Conservation (phyloP, 2,329 filamentous ascomycete species). For the Pyrenochaeta sp. region DNA sequence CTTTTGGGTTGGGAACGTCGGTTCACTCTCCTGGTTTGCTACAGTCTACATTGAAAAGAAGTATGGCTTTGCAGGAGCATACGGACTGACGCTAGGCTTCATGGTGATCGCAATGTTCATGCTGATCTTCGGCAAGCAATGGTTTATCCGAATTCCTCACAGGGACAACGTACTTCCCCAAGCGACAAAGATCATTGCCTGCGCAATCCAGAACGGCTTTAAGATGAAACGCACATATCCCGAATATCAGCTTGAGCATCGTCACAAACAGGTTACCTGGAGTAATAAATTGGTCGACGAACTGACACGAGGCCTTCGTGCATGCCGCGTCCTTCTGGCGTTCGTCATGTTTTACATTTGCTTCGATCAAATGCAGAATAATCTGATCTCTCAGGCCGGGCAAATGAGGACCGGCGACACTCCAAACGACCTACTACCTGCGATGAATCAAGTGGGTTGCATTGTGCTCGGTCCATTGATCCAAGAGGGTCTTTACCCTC, state of each 20-base stretch:
- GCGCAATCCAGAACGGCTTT: constrained; percentile 39
- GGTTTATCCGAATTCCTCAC: constrained; percentile 32
- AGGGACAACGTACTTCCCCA: constrained; percentile 34
- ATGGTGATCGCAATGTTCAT: constrained; percentile 69
- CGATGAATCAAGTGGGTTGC: constrained; percentile 43
- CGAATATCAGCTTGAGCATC: constrained; percentile 33
- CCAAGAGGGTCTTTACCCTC: constrained; percentile 38
- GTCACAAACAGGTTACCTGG: constrained; percentile 35
- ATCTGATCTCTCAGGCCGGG: constrained; percentile 48
- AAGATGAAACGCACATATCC: constrained; percentile 36
- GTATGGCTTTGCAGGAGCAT: constrained; percentile 73
- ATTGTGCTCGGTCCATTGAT: constrained; percentile 45
- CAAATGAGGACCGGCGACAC: constrained; percentile 44
- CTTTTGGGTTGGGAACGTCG: constrained; percentile 65
- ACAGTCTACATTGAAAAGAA: constrained; percentile 74
- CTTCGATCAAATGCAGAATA: constrained; percentile 52
- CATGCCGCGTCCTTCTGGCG: constrained; percentile 45
- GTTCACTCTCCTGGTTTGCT: constrained; percentile 69
- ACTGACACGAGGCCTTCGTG: constrained; percentile 38
- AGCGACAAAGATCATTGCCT: constrained; percentile 35
- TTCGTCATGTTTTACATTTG: constrained; percentile 49
- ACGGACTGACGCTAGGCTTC: constrained; percentile 67
- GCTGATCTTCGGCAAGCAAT: constrained; percentile 50
- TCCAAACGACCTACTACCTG: constrained; percentile 49
- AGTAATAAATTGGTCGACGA: constrained; percentile 35